These are phyloP conservation scores for Debaryomyces fabryi DNA, from an alignment of 1,139 yeast genomes.

Conservation along the genomic window DNA sequence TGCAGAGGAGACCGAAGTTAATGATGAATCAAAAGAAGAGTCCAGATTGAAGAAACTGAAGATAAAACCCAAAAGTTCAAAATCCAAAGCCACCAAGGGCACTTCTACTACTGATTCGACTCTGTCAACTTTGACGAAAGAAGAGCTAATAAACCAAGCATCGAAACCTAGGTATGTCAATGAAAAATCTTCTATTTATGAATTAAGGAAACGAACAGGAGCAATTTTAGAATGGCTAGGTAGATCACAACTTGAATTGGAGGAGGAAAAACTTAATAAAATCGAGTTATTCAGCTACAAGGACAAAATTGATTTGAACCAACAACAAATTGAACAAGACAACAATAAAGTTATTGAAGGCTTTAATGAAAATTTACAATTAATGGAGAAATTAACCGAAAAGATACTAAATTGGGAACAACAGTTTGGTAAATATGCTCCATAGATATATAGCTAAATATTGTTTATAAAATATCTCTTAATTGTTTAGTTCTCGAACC, in stretches of 20 bases:
- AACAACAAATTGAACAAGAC: constrained; percentile 30
- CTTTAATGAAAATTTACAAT: constrained; percentile 59
- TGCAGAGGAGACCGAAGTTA: constrained; percentile 14
- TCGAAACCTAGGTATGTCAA: constrained; percentile 84
- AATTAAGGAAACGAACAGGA: constrained; percentile 83
- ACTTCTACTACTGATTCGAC: constrained; percentile 6
- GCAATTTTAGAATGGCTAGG: constrained; percentile 91
- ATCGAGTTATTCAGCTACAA: constrained; percentile 45
- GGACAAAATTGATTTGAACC: constrained; percentile 15
- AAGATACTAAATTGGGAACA: constrained; percentile 78
- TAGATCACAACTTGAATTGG: constrained; percentile 78
- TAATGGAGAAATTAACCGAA: constrained; percentile 73
- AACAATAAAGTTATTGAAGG: constrained; percentile 40
- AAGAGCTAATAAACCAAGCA: constrained; percentile 58
- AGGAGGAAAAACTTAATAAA: constrained; percentile 65
- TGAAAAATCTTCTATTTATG: constrained; percentile 70
- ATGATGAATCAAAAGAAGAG: constrained; percentile 15
- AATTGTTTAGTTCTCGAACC: constrained; percentile 24
- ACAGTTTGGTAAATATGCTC: constrained; percentile 60
- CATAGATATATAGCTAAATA: constrained; percentile 19
- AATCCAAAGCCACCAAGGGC: constrained; percentile 18
- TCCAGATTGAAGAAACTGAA: constrained; percentile 14
- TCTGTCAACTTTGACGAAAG: constrained; percentile 28
- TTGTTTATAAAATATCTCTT: constrained; percentile 26
- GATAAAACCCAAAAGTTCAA: constrained; percentile 13